Evolutionary conservation across 169 alveolate species (phyloP).

Genomic region (Plasmodium inui): DNA sequence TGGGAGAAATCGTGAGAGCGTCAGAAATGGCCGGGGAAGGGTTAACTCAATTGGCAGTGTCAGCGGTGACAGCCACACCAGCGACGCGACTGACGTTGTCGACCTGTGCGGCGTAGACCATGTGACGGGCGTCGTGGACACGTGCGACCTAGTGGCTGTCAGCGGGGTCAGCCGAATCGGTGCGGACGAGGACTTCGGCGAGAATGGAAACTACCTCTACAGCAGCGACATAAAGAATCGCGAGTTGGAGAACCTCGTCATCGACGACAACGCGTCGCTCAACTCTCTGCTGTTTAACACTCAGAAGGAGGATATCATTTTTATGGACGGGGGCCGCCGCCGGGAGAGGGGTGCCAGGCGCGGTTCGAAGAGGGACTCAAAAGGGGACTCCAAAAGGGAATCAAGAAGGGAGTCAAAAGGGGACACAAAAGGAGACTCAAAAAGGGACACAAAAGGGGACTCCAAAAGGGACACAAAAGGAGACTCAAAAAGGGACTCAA

Average conservation of each 20-base stretch:
- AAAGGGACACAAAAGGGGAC: background rate
- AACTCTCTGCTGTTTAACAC: conserved; percentile 5
- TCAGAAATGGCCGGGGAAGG: background rate
- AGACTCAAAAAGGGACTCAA: background rate
- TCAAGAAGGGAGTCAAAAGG: background rate
- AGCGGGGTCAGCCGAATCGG: background rate
- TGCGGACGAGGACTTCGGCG: background rate
- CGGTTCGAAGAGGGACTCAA: background rate
- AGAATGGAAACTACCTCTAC: background rate
- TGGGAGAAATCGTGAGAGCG: background rate
- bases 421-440: background rate
- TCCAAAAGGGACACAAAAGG: background rate
- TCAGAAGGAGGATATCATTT: background rate
- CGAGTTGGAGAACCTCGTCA: conserved; percentile 25
- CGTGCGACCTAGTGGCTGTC: background rate
- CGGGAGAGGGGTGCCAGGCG: background rate
- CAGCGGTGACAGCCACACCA: background rate
- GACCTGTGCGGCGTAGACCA: conserved; percentile 1
- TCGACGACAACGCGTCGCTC: conserved; percentile 3
- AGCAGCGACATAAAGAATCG: conserved; percentile 1
- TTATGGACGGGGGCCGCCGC: background rate
- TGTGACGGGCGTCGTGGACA: background rate
- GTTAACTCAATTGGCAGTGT: background rate
- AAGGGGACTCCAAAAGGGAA: background rate
- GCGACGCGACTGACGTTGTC: background rate